A percentile compares a stretch with the other conserved stretches of the same genome.
phyloP scores from a whole-genome alignment of 2,329 filamentous ascomycete genomes.

The Ceratocystis variospora region DNA sequence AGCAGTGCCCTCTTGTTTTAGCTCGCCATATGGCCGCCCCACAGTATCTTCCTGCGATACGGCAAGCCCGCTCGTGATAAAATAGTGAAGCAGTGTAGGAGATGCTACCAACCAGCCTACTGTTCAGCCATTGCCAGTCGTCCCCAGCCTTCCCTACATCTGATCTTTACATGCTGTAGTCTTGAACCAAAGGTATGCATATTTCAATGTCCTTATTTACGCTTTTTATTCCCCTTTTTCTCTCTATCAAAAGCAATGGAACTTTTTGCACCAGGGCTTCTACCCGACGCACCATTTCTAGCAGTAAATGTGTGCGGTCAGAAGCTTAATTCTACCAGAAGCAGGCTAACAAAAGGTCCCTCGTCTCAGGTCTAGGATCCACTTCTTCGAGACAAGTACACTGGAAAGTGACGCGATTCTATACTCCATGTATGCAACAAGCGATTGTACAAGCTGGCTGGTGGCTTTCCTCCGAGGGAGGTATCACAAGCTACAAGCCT shows the following conservation, averaged over 20 bases:
- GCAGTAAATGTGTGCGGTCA: conserved; percentile 1
- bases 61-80: too few species aligned
- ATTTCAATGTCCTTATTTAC: not conserved
- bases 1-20: too few species aligned
- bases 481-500: too few species aligned
- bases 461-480: too few species aligned
- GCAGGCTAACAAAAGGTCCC: conserved; percentile 5
- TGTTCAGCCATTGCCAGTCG: too few species aligned
- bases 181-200: too few species aligned
- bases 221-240: not conserved
- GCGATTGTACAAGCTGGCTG: not conserved
- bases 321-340: conserved; percentile 1
- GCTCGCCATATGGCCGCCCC: too few species aligned
- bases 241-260: conserved; percentile 1
- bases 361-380: not conserved
- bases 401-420: not conserved
- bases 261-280: conserved; percentile 15
- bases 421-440: not conserved
- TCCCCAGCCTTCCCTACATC: too few species aligned
- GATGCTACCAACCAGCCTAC: too few species aligned
- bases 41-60: too few species aligned
- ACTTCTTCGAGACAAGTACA: not conserved
- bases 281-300: not conserved
- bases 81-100: too few species aligned
- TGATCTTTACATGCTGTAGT: too few species aligned